Base-by-base conservation (phyloP, 2,329 filamentous ascomycete genomes). In the Epichloe hybrida region DNA sequence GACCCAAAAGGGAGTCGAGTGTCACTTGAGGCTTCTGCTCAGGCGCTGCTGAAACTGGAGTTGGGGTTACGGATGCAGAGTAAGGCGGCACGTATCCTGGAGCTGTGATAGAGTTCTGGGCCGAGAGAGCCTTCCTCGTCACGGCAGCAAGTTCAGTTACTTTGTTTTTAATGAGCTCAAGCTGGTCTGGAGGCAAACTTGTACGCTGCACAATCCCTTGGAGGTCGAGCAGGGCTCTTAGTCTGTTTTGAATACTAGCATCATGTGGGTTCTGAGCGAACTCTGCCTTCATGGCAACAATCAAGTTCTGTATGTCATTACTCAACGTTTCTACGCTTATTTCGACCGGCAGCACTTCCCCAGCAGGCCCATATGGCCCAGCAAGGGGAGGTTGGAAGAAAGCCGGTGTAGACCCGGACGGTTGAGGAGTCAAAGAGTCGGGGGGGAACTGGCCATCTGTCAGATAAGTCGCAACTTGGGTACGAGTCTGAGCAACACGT, bases 211-310 rank as follows among this genome's bases (percentile, higher is more conserved):
- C 73, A 58, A 76, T 81, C 53, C 59, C 61, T 71, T 95, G 88
- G 56, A 97, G 77, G 67, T 93, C 87, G 68, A 90, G 73, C 59
- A 96, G 79, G 55, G 89, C 88, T 70, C 88, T 86, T 62, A 95
- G 73, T 69, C 86, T 87, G 62, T 80, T 83, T 65, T 88, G 84
- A 64, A 88, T 76, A 68, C 81, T 79, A 68, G 75, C 69, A 72
- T 95, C 86, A 73, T 83, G 79, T 54, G 85, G 84, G 65, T 83
- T 88, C 57, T 79, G 79, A 57, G 84, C 82, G 70, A 88, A 85
- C 62, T 89, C 84, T 57, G 76, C 75, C 69, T 84, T 84, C 57
- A 84, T 83, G 58, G 79, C 79, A 61, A 76, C 69, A 65, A 95
- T 88, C 59, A 95, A 74, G 62, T 79, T 81, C 61, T 86, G 81